Percentiles rank a stretch among this genome's conserved stretches.
Evolutionary conservation across 2,329 filamentous ascomycete species (phyloP).

Genomic region (Fusarium bulbicola): DNA sequence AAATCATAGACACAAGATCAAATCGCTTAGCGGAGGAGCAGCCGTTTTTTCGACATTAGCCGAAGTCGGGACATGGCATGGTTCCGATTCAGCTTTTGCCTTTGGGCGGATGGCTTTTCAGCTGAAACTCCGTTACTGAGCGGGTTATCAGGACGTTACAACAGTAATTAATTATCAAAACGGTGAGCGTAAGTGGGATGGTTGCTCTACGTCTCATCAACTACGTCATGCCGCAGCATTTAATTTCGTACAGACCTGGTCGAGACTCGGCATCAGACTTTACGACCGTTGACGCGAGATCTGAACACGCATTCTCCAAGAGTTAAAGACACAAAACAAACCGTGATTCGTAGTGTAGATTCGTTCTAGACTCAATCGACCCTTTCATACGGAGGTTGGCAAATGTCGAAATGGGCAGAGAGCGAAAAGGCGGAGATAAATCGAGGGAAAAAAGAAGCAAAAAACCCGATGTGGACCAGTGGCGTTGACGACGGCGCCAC

Average conservation of each 20-base stretch:
- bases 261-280: slow-evolving; percentile 12
- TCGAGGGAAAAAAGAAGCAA: not conserved
- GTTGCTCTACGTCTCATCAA: not conserved
- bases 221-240: slow-evolving; percentile 37
- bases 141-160: not conserved
- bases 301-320: not conserved
- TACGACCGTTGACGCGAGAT: not conserved
- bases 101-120: not conserved
- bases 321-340: not conserved
- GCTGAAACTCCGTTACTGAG: slow-evolving; percentile 17
- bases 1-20: slow-evolving; percentile 5
- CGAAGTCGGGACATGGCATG: not conserved
- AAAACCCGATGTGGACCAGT: slow-evolving; percentile 30
- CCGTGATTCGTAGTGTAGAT: not conserved
- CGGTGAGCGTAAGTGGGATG: slow-evolving; percentile 11
- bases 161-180: slow-evolving; percentile 5
- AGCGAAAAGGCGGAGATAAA: slow-evolving; percentile 22
- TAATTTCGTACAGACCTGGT: slow-evolving; percentile 8
- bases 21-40: slow-evolving; percentile 19
- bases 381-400: slow-evolving; percentile 1
- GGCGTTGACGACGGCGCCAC: slow-evolving; percentile 39
- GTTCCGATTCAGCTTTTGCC: slow-evolving; percentile 14
- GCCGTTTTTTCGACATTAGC: slow-evolving; percentile 22
- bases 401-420: slow-evolving; percentile 4
- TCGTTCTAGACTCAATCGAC: slow-evolving; percentile 22